Base-by-base conservation (phyloP, 768 basidiomycete genomes). In the Lactifluus piperatus region DNA sequence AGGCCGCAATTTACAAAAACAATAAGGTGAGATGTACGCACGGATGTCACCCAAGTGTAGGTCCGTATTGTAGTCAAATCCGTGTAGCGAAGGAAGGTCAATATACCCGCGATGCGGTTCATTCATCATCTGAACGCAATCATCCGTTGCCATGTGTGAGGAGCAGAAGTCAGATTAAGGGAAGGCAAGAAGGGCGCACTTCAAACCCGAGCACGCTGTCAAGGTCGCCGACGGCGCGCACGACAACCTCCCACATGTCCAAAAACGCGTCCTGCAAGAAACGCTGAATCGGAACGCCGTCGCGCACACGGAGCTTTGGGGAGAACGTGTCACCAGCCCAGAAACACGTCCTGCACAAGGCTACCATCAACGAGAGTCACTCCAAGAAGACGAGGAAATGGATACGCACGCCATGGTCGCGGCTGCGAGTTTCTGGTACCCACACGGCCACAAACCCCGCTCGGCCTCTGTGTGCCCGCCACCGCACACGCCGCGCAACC, bases 51-150 rank as follows among this genome's bases (percentile, higher is more conserved):
- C 80, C 37, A 97, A 78, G 66, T 97, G 94, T 14, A 99, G 81
- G 67, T 97, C 94, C 2, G 93, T 94, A 61, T 93, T 97, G 70
- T 97, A 97, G 71, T 97, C 86, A 73, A 91, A 97, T 10, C 77
- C 75, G 64, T 97, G 85, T 46, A 97, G 76, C 1, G 91, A 91
- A 26, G 80, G 77, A 5, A 97, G 74, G 54, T 86, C 81, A 59
- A 95, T 84, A 70, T 95, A 98, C 43, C 95, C 97, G 67, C 86
- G 78, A 73, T 99, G 94, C 0, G 94, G 94, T 71, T 97, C 94
- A 64, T 97, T 97, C 79, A 95, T 85, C 70, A 93, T 81, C 91
- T 94, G 63, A 11, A 22, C 32, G 22, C 5, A 29, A 39, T 58
- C 39, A 55, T 27, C 5, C 27, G 22, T n/a, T 4, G 22, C 43